phyloP scores from a whole-genome alignment of 148 eudicot species.

The Vaccinium myrtillus region DNA sequence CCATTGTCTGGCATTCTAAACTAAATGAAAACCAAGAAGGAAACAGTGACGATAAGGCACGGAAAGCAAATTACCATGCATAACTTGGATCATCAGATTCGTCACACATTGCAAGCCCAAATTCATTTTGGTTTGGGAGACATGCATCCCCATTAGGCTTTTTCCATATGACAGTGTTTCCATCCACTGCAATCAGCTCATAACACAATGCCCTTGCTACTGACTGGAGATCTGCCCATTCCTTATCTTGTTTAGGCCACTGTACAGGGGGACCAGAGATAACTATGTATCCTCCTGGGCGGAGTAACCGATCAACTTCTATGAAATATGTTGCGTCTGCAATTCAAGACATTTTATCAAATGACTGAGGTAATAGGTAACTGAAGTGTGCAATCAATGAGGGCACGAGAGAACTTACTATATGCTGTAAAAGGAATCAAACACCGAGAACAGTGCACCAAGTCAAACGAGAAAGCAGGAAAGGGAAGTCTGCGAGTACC shows the following conservation, averaged over 20 bases:
- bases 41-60: neutral
- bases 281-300: conserved; percentile 92
- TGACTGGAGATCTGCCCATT: conserved; percentile 98
- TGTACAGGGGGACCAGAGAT: conserved; percentile 98
- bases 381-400: neutral
- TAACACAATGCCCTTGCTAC: conserved; percentile 93
- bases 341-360: conserved; percentile 17
- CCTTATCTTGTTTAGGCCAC: conserved; percentile 92
- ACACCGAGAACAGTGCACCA: conserved; percentile 98
- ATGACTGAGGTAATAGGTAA: conserved; percentile 4
- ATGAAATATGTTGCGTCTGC: conserved; percentile 97
- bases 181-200: conserved; percentile 92
- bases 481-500: conserved; percentile 96
- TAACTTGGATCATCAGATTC: conserved; percentile 78
- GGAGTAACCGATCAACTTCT: conserved; percentile 93
- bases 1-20: neutral
- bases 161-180: conserved; percentile 90
- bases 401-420: conserved; percentile 53
- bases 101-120: conserved; percentile 70
- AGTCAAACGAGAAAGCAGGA: conserved; percentile 94
- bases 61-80: conserved; percentile 62
- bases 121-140: conserved; percentile 79
- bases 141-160: conserved; percentile 81
- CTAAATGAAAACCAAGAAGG: neutral
- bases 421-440: conserved; percentile 96